Evolutionary conservation across 1,139 yeast species (phyloP), one percentile per base, ranked within the genome.

Genomic region (Kodamaea arcana): DNA sequence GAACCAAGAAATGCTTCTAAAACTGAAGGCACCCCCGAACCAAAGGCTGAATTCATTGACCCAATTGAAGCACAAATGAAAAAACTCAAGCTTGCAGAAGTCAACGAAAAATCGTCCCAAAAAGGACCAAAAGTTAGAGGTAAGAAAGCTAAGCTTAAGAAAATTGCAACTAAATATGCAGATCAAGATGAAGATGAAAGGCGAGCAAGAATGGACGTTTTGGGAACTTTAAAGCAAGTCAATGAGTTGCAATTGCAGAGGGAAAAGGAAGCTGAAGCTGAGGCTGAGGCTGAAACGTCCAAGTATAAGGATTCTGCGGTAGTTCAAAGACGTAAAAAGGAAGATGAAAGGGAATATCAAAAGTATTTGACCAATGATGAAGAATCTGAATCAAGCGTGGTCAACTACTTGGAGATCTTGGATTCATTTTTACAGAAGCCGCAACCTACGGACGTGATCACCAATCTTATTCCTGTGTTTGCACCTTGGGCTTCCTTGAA

Each of bases 151-250:
- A 88, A 88, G 52, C 54, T 84, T 57, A 87, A 86, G 65, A 90
- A 86, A 56, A 83, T 85, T 37, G 83, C 83, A 20, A 69, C 76
- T 35, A 90, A 88, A 52, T 92, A 92, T 52, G 88, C 81, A 1
- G 88, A 83, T 42, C 97, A 90, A 57, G 97, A 90, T 52, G 97
- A 87, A 37, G 94, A 86, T 37, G 97, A 92, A 50, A 73, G 88
- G 38, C 53, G 61, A 33, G 50, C 81, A 41, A 72, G 92, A 42
- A 78, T 90, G 84, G 79, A 83, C 40, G 83, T 83, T 1, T 64
- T 92, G 33, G 98, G 97, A 3, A 84, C 95, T 0, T 66, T 83
- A 49, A 84, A 83, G 46, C 87, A 84, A 40, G 66, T 73, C 3
- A 78, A 79, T 44, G 67, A 61, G 25, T 50, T 48, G 37, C 58